Percentiles rank a stretch among this genome's conserved stretches.
Conservation (phyloP, 2,329 filamentous ascomycete species). For the Thermothelomyces thermophilus region DNA sequence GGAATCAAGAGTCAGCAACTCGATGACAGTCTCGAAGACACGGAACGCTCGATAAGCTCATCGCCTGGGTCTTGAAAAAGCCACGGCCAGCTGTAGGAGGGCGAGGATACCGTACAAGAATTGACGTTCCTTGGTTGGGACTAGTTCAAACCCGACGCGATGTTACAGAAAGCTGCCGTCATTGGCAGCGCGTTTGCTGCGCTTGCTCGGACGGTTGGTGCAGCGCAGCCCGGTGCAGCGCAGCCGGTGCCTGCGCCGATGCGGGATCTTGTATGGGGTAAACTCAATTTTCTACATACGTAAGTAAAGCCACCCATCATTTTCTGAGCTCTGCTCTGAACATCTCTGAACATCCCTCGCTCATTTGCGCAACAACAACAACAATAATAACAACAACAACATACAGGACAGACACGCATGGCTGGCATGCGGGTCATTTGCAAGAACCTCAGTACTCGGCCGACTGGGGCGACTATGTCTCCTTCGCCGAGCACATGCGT, state of each 20-base stretch:
- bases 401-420: slow-evolving; percentile 66
- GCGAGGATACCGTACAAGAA: too few species aligned
- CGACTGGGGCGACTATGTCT: slow-evolving; percentile 97
- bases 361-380: too few species aligned
- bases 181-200: slow-evolving; percentile 30
- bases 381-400: background rate
- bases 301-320: background rate
- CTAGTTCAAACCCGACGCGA: background rate
- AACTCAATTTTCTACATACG: slow-evolving; percentile 94
- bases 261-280: slow-evolving; percentile 81
- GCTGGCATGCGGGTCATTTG: slow-evolving; percentile 90
- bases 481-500: slow-evolving; percentile 78
- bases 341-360: too few species aligned
- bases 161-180: slow-evolving; percentile 24
- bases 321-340: too few species aligned
- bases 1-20: too few species aligned
- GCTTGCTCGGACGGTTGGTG: slow-evolving; percentile 34
- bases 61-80: too few species aligned
- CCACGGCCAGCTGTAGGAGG: too few species aligned
- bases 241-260: slow-evolving; percentile 72
- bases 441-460: slow-evolving; percentile 90
- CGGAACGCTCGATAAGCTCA: too few species aligned
- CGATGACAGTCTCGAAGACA: too few species aligned
- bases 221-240: slow-evolving; percentile 74
- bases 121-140: too few species aligned